These are phyloP conservation scores for Isabelozyma pseudorhagii DNA, from an alignment of 805 yeast genomes.

Conservation along the genomic window DNA sequence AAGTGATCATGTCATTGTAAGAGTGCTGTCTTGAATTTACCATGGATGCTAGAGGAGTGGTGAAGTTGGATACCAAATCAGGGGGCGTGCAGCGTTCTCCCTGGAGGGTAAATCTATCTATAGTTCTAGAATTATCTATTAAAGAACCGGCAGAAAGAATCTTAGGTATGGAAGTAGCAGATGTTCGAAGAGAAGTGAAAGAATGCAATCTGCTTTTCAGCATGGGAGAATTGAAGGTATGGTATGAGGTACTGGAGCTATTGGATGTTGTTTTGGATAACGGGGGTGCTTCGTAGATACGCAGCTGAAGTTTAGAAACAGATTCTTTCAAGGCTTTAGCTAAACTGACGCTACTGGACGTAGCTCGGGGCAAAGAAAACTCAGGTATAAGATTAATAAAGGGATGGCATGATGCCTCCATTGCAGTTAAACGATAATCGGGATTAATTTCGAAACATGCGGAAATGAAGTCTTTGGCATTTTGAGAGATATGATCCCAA, in stretches of 20 bases:
- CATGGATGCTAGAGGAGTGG: conserved; percentile 13
- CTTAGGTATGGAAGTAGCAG: too few species aligned
- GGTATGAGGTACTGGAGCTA: not conserved
- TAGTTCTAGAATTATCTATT: conserved; percentile 9
- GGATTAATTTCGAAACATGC: conserved; percentile 51
- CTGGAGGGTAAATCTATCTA: conserved; percentile 11
- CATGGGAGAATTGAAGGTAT: not conserved
- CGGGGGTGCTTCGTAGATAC: too few species aligned
- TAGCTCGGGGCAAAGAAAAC: too few species aligned
- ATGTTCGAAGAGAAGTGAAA: conserved; percentile 3
- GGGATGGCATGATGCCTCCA: conserved; percentile 44
- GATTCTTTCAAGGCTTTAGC: conserved; percentile 1
- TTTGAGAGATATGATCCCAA: conserved; percentile 48
- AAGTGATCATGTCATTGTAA: too few species aligned
- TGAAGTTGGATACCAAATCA: conserved; percentile 21
- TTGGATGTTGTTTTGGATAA: not conserved
- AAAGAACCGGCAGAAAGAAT: conserved; percentile 1
- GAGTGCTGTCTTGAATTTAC: not conserved
- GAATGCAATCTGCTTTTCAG: not conserved
- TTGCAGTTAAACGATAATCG: conserved; percentile 43
- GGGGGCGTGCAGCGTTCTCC: conserved; percentile 28
- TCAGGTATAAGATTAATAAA: conserved; percentile 14
- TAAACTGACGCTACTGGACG: not conserved
- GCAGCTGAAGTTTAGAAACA: not conserved
- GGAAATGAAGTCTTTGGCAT: conserved; percentile 58